A percentile compares a stretch with the other conserved stretches of the same genome.
Evolutionary conservation across 495 filamentous ascomycete genomes (phyloP).

Genomic region (Aspergillus wentii): DNA sequence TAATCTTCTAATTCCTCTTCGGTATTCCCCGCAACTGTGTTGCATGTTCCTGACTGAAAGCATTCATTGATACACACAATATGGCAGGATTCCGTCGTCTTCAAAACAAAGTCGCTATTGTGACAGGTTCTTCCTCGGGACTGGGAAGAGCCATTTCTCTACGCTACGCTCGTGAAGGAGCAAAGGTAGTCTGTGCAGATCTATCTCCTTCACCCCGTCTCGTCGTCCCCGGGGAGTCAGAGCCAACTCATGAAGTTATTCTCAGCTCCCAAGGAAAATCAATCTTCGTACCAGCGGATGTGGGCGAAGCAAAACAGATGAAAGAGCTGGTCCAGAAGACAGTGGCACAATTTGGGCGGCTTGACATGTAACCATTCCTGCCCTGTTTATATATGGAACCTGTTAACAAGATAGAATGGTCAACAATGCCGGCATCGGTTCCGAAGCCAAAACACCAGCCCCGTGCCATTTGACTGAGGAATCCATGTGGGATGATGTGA

Average conservation of each 20-base stretch:
- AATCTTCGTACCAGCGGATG: slow-evolving; percentile 36
- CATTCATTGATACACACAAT: too few species aligned
- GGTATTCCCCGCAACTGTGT: too few species aligned
- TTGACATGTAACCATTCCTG: slow-evolving; percentile 35
- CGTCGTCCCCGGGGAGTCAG: slow-evolving; percentile 17
- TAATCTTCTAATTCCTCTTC: too few species aligned
- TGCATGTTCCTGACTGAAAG: too few species aligned
- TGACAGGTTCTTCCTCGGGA: slow-evolving; percentile 46
- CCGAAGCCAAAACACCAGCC: slow-evolving; percentile 8
- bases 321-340: slow-evolving; percentile 24
- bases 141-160: slow-evolving; percentile 44
- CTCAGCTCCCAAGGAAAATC: slow-evolving; percentile 23
- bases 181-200: slow-evolving; percentile 45
- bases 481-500: slow-evolving; percentile 31
- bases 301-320: slow-evolving; percentile 22
- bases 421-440: slow-evolving; percentile 46
- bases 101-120: slow-evolving; percentile 34
- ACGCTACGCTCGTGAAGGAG: slow-evolving; percentile 38
- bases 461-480: slow-evolving; percentile 31
- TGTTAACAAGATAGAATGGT: slow-evolving; percentile 28
- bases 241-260: slow-evolving; percentile 31
- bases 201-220: slow-evolving; percentile 25
- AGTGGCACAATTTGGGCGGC: slow-evolving; percentile 30
- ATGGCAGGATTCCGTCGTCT: too few species aligned
- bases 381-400: neutral